Conservation (phyloP, 2,329 filamentous ascomycete species). For the Graphilbum sp. region DNA sequence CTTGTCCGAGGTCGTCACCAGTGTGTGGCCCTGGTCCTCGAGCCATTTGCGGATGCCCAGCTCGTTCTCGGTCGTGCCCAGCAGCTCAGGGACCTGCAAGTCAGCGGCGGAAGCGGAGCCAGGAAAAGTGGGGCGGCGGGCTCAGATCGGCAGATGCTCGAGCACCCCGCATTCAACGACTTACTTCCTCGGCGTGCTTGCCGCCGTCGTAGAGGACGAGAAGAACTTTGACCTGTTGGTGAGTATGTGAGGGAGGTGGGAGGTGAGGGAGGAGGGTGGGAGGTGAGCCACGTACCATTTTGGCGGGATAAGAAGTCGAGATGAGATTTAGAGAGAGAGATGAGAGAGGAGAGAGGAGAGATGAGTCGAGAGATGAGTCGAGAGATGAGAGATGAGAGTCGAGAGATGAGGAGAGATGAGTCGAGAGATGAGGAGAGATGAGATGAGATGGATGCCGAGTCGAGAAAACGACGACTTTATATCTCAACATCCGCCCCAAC, state of each 20-base stretch:
- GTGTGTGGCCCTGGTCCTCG: conserved; percentile 88
- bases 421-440: no score
- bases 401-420: no score
- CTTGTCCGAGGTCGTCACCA: conserved; percentile 95
- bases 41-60: conserved; percentile 95
- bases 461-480: no score
- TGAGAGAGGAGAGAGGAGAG: no score
- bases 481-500: no score
- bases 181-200: conserved; percentile 73
- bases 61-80: conserved; percentile 97
- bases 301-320: no score
- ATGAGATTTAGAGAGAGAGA: no score
- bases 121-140: conserved; percentile 1
- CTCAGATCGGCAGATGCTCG: background rate
- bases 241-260: background rate
- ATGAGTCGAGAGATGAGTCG: no score
- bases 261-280: background rate
- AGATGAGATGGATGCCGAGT: no score
- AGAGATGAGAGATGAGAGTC: no score
- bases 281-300: conserved; percentile 6
- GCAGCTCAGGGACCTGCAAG: conserved; percentile 50
- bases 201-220: conserved; percentile 85
- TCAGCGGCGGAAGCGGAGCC: background rate
- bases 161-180: no score
- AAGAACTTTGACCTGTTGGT: conserved; percentile 78